Percentiles rank a stretch among this genome's conserved stretches.
phyloP scores from a whole-genome alignment of 164 flowering plant species.

The Pachysandra terminalis region DNA sequence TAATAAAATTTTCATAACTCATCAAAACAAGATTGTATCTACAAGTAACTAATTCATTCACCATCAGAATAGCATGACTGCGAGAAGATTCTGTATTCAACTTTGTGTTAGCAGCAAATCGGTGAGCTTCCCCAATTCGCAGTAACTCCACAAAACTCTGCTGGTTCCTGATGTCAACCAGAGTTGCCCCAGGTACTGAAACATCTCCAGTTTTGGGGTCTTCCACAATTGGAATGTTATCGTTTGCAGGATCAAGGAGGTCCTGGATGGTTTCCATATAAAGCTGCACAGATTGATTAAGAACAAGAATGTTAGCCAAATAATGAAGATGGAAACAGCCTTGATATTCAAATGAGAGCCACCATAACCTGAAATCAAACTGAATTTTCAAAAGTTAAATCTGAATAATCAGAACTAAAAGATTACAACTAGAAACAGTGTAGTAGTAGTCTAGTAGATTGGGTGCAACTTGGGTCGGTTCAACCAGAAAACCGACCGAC shows the following conservation, averaged over 20 bases:
- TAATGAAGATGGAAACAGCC: not conserved
- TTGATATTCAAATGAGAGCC: not conserved
- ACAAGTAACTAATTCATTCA: constrained; percentile 18
- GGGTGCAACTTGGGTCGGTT: no score
- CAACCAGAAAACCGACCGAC: no score
- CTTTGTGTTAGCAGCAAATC: constrained; percentile 93
- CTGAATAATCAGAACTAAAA: not conserved
- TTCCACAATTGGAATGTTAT: constrained; percentile 83
- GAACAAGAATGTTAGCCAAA: constrained; percentile 6
- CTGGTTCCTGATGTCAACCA: constrained; percentile 80
- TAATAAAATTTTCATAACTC: no score
- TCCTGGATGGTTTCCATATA: constrained; percentile 99
- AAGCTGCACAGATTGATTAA: constrained; percentile 47
- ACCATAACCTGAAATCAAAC: not conserved
- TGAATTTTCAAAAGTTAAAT: not conserved
- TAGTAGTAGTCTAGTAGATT: no score
- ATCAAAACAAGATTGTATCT: no score
- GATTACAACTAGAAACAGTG: not conserved
- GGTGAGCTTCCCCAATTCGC: constrained; percentile 83
- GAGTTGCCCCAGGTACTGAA: constrained; percentile 83
- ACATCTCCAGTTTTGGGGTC: constrained; percentile 97
- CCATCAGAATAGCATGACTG: constrained; percentile 96
- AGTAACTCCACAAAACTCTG: constrained; percentile 78
- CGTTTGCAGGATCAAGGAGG: constrained; percentile 85
- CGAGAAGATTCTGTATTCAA: constrained; percentile 96